Evolutionary conservation across 768 basidiomycete genomes (phyloP).

Genomic region (Panus rudis): DNA sequence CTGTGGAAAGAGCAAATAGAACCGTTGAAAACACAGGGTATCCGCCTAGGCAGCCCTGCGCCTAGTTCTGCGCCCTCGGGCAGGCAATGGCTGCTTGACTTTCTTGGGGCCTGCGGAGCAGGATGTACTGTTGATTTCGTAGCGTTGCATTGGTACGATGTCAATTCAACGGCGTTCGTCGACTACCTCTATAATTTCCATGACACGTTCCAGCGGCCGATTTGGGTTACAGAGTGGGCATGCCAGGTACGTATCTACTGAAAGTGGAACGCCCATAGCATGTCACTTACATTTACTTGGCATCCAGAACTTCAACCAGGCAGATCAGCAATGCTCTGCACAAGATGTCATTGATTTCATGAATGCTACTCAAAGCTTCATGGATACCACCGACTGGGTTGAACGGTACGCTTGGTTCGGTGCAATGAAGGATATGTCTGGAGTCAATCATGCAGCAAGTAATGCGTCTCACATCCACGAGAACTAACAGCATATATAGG

Average conservation of each 20-base stretch:
- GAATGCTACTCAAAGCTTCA: conserved; percentile 44
- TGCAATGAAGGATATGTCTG: conserved; percentile 42
- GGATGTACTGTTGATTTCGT: conserved; percentile 53
- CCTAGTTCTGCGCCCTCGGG: conserved; percentile 45
- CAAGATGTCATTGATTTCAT: conserved; percentile 41
- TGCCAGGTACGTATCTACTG: conserved; percentile 28
- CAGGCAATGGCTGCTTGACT: conserved; percentile 48
- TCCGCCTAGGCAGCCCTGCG: conserved; percentile 48
- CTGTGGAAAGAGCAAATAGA: conserved; percentile 48
- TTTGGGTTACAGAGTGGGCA: conserved; percentile 61
- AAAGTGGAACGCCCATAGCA: background rate
- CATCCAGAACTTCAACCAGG: conserved; percentile 34
- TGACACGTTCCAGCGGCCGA: conserved; percentile 40
- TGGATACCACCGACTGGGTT: conserved; percentile 46
- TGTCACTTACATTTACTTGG: conserved; percentile 2
- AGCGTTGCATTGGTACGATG: conserved; percentile 53
- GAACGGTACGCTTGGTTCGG: conserved; percentile 62
- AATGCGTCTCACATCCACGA: conserved; percentile 3
- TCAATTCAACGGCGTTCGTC: conserved; percentile 46
- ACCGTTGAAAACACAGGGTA: conserved; percentile 37
- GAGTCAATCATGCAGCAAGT: conserved; percentile 46
- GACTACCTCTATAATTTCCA: conserved; percentile 44
- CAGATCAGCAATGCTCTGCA: conserved; percentile 35
- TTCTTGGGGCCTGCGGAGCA: conserved; percentile 39
- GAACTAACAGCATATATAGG: conserved; percentile 20